phyloP scores from a whole-genome alignment of 2,329 filamentous ascomycete genomes.

The Thermothelomyces thermophilus region DNA sequence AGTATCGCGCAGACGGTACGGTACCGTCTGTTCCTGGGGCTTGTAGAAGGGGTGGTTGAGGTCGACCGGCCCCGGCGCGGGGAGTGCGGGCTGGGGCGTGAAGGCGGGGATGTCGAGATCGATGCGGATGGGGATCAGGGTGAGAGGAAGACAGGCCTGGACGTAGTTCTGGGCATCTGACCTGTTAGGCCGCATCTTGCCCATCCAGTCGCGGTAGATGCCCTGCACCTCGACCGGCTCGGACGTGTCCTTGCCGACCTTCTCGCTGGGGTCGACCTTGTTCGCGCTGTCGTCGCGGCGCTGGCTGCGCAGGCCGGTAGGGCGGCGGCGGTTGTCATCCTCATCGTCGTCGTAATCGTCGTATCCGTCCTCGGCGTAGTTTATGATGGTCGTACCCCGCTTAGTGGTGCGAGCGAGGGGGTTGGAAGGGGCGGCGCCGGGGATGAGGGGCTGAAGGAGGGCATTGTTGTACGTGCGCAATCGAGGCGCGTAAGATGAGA shows the following conservation, averaged over 20 bases:
- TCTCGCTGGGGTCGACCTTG: constrained; percentile 61
- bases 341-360: constrained; percentile 72
- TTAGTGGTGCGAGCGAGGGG: constrained; percentile 82
- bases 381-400: constrained; percentile 91
- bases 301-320: constrained; percentile 76
- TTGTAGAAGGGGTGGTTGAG: constrained; percentile 72
- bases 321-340: constrained; percentile 67
- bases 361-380: constrained; percentile 94
- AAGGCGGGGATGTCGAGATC: constrained; percentile 86
- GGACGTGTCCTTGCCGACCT: constrained; percentile 74
- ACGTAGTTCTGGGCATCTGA: constrained; percentile 56
- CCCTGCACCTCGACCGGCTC: constrained; percentile 78
- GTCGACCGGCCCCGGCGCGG: constrained; percentile 61
- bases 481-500: constrained; percentile 86
- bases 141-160: constrained; percentile 73
- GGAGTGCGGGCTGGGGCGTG: constrained; percentile 58
- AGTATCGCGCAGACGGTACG: constrained; percentile 86
- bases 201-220: constrained; percentile 95
- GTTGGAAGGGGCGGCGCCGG: constrained; percentile 58
- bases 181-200: constrained; percentile 54
- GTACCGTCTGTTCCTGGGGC: constrained; percentile 69
- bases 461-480: constrained; percentile 88
- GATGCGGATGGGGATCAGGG: constrained; percentile 90
- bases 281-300: constrained; percentile 65
- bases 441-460: constrained; percentile 77